Base-by-base conservation (phyloP, 192 early-diverging fungal genomes). In the Funneliformis geosporum region DNA sequence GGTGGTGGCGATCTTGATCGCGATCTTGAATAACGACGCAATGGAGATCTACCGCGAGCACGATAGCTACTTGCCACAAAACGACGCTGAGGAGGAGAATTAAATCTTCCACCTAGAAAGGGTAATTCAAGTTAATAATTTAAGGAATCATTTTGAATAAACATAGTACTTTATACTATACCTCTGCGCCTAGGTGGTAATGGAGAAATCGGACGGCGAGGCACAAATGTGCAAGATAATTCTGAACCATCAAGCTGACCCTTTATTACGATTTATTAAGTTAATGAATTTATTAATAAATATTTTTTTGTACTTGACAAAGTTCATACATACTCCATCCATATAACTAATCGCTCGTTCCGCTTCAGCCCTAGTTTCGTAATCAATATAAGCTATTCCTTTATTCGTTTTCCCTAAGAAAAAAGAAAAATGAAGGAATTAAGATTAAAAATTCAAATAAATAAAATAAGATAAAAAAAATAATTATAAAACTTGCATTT, bases 221-320 rank as follows among this genome's bases (percentile, higher is more conserved):
- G 82, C 55, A 79, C 84, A 43, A 81, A 81, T n/a, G 65, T 61
- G 55, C 79, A 79, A 28, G 68, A 60, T 8, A 87, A 39, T 21
- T 25, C 50, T 44, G 82, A 75, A 23, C 86, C 86, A 80, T 87
- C 86, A 73, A 87, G 78, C 80, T 87, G 86, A 39, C 84, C 86
- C 84, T 85, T 27, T n/a, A 23, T 42, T n/a, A 47, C 44, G 40
- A 39, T 55, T 42, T 8, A 39, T 69, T 43, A 23, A 73, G 16
- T 55, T 25, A n/a, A 64, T 38, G 61, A n/a, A 33, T 38, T 33
- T 5, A 25, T 18, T 67, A 23, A 71, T 68, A 1, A 44, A 42
- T 46, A n/a, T 42, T 50, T 47, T 28, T 44, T 38, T 39, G 9
- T 39, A 38, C 14, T 47, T 43, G 27, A 25, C 2, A 9, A 65